phyloP scores from a whole-genome alignment of 1,284 basidiomycete species.

The Sparassis latifolia region DNA sequence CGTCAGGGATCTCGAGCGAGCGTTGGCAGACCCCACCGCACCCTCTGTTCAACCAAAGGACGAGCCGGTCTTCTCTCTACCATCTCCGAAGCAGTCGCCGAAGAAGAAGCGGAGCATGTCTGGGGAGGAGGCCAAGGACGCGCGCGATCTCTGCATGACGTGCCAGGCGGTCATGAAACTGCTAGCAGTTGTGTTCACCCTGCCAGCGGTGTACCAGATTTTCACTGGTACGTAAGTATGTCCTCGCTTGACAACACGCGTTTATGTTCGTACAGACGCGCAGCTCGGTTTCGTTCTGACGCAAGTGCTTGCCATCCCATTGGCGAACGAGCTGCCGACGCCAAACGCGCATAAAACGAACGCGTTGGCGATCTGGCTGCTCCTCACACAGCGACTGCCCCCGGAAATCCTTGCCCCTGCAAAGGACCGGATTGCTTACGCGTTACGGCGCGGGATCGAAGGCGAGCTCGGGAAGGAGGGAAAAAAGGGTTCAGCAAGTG shows the following conservation, averaged over 20 bases:
- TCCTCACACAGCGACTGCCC: conserved; percentile 66
- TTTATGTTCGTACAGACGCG: conserved; percentile 33
- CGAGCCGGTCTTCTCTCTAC: conserved; percentile 30
- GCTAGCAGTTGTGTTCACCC: conserved; percentile 50
- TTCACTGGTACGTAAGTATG: conserved; percentile 48
- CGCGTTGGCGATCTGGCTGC: conserved; percentile 63
- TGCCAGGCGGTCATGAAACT: conserved; percentile 62
- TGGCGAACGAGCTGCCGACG: conserved; percentile 60
- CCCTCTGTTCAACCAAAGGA: conserved; percentile 22
- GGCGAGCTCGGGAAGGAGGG: conserved; percentile 81
- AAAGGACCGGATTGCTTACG: conserved; percentile 57
- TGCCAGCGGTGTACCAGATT: conserved; percentile 48
- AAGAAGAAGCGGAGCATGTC: conserved; percentile 64
- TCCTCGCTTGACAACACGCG: too few relatives aligned
- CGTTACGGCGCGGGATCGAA: conserved; percentile 67
- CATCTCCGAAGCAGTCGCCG: conserved; percentile 43
- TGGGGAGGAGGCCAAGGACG: conserved; percentile 69
- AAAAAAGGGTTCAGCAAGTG: conserved; percentile 71
- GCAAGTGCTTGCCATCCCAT: conserved; percentile 60
- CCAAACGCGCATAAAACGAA: conserved; percentile 79
- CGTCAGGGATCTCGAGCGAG: conserved; percentile 56
- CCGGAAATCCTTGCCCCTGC: conserved; percentile 49
- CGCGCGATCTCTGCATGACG: conserved; percentile 66
- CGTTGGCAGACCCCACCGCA: conserved; percentile 48
- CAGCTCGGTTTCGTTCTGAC: conserved; percentile 56